Conservation (phyloP, 2,329 filamentous ascomycete genomes). For the Scedosporium apiospermum region DNA sequence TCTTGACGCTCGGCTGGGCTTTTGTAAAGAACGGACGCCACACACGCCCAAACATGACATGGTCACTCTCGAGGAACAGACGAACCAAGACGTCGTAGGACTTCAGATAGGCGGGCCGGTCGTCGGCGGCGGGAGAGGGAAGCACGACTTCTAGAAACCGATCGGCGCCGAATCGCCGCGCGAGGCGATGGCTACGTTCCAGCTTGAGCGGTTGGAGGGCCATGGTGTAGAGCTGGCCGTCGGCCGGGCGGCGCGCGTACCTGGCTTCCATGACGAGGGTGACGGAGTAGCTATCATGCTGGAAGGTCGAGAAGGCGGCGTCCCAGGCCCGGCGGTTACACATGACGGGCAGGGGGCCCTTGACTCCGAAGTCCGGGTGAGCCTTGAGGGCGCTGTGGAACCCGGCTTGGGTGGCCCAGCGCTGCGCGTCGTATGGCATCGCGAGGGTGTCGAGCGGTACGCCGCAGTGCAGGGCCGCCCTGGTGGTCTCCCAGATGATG, state of each 20-base stretch:
- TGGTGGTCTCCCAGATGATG: constrained; percentile 42
- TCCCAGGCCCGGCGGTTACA: constrained; percentile 36
- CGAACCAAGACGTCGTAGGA: background rate
- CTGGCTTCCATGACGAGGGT: constrained; percentile 32
- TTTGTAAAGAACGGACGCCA: constrained; percentile 40
- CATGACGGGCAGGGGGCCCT: constrained; percentile 31
- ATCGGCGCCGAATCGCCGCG: constrained; percentile 46
- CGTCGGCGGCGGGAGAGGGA: constrained; percentile 28
- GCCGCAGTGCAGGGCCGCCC: constrained; percentile 36
- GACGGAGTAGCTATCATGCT: constrained; percentile 25
- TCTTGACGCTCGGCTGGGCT: constrained; percentile 26
- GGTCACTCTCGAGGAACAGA: constrained; percentile 13
- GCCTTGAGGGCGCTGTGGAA: constrained; percentile 24
- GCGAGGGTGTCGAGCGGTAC: constrained; percentile 26
- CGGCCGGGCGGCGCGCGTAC: constrained; percentile 19
- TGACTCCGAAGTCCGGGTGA: background rate
- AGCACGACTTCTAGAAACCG: constrained; percentile 47
- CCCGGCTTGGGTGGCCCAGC: constrained; percentile 32
- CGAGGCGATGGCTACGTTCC: constrained; percentile 40
- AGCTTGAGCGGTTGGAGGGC: constrained; percentile 37
- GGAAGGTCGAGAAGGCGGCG: constrained; percentile 27
- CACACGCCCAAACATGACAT: constrained; percentile 34
- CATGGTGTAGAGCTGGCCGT: constrained; percentile 33
- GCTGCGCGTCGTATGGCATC: constrained; percentile 23
- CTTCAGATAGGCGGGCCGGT: constrained; percentile 12